These are phyloP conservation scores for Suillus sp. DNA, from an alignment of 768 basidiomycete genomes.

Conservation along the genomic window DNA sequence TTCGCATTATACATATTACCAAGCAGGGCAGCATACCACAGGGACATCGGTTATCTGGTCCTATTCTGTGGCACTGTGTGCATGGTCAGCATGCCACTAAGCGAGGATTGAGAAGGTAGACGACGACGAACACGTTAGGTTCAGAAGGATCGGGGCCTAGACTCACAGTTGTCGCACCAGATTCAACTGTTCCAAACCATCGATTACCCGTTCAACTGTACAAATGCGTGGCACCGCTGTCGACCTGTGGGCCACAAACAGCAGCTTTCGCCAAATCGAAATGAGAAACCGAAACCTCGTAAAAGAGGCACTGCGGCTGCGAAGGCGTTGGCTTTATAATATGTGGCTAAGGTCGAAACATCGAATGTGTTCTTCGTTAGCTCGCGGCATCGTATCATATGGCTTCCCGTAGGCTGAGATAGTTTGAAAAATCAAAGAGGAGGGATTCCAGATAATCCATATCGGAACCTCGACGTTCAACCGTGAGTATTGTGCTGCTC, in stretches of 20 bases:
- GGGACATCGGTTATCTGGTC: neutral
- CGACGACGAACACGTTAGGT: neutral
- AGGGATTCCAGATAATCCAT: neutral
- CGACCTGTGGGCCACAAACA: neutral
- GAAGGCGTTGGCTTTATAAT: neutral
- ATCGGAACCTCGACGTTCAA: neutral
- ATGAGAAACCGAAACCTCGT: neutral
- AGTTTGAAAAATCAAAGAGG: neutral
- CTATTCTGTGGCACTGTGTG: neutral
- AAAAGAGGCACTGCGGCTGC: neutral
- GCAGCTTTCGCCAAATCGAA: neutral
- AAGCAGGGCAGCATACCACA: neutral
- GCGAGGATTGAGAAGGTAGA: neutral
- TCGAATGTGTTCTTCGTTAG: neutral
- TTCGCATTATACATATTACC: too few relatives aligned
- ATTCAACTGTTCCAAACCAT: neutral
- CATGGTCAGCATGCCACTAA: neutral
- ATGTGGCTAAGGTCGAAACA: neutral
- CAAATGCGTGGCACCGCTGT: neutral
- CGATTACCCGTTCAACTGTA: neutral
- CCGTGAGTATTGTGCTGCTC: neutral
- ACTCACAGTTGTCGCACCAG: neutral
- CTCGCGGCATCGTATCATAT: neutral
- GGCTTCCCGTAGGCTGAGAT: neutral
- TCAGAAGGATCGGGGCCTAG: too few relatives aligned